Conservation (phyloP, 495 filamentous ascomycete species). For the Aspergillus biplanus region DNA sequence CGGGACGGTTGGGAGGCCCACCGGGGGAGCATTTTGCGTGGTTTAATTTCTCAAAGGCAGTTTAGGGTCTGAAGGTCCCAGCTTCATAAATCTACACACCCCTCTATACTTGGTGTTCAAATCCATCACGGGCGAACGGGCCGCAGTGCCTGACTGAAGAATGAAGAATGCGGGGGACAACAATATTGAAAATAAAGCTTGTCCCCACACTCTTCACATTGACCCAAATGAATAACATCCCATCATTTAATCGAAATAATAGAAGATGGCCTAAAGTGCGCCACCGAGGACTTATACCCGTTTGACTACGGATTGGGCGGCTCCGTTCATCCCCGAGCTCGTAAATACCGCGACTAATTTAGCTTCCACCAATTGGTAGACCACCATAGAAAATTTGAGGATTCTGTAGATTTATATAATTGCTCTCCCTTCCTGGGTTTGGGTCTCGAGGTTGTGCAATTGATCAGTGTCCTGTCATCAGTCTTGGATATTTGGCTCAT, state of each 20-base stretch:
- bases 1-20: too few relatives aligned
- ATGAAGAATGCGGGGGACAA: not conserved
- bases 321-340: not conserved
- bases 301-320: constrained; percentile 1
- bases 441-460: too few relatives aligned
- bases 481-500: not conserved
- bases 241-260: not conserved
- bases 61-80: too few relatives aligned
- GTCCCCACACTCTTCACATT: not conserved
- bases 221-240: not conserved
- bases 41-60: too few relatives aligned
- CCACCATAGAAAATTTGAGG: not conserved
- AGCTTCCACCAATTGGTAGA: not conserved
- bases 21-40: too few relatives aligned
- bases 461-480: too few relatives aligned
- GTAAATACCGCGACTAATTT: not conserved
- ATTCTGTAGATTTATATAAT: not conserved
- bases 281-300: not conserved
- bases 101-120: too few relatives aligned
- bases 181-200: not conserved
- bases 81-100: too few relatives aligned
- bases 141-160: not conserved
- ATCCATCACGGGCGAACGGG: not conserved
- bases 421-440: not conserved
- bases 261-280: not conserved